Base-by-base conservation (phyloP, 164 flowering plant species). In the Aristolochia fimbriata region DNA sequence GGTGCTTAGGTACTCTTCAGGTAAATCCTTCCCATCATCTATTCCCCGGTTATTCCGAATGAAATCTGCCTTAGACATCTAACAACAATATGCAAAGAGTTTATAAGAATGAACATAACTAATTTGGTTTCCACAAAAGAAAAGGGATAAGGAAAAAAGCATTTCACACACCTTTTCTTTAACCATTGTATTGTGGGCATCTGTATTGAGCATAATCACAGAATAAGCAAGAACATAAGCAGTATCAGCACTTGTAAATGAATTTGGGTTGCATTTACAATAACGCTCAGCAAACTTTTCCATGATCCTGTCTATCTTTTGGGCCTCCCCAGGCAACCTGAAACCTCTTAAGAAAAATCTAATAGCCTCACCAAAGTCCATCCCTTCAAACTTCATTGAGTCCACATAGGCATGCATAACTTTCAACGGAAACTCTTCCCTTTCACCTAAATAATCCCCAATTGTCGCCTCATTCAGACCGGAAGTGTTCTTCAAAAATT, bases 391-490 rank as follows among this genome's bases (percentile, higher is more conserved):
- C 68, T 85, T 81, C 69, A 88, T 85, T 14, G 96, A 81, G 76
- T 94, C 99, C 17, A 94, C 97, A 82, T 94, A 94, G 33, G 97
- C 90, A 80, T 94, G 99, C 99, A 94, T 94, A 49, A 94, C 96
- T 80, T 82, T 91, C 64, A 94, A 68, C 68, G 87, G 58, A 57
- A 94, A 83, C 10, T 94, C 97, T 41, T 94, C 97, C 68, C 99
- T 84, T 74, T 94, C 99, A 65, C 99, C 99, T 76, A 94, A 70
- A 74, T 91, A 94, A 69, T 91, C 96, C 68, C 99, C 99, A 69
- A 94, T 88, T 82, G 84, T 67, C 57, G 95, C 75, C 70, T 82
- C 86, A 67, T 85, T 85, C 65, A 94, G 68, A 62, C 96, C 96
- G 65, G 78, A 51, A 47, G 93, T 77, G 48, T 79, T 87, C 72